Evolutionary conservation across 805 yeast genomes (phyloP), one percentile per base, ranked within the genome.

Genomic region (Myxozyma kluyveri): DNA sequence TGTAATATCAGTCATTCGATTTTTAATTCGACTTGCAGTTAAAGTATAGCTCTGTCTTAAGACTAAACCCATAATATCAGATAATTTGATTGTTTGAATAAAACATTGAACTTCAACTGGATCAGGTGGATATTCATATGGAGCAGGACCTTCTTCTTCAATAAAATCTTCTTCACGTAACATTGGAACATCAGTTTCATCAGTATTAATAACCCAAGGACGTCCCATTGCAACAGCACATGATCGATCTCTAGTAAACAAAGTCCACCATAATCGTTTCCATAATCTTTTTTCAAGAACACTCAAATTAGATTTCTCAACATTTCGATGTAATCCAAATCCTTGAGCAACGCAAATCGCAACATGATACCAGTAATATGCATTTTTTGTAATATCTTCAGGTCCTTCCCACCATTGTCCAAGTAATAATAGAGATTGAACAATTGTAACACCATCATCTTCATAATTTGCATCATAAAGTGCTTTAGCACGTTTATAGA

Each of bases 141-240:
- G 67, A 3, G 69, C 47, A 19, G 71, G 79, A 0, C 74, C 71
- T 42, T 75, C 74, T 57, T 72, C 78, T 56, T 81, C 81, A 49
- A 77, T 71, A 53, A 87, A 80, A 65, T 87, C 95, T 0, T 77
- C 81, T n/a, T 75, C 65, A 0, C 77, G 74, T 17, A 87, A 63
- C 86, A 83, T 82, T n/a, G 82, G 81, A 21, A 84, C 88, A 63
- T 84, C 90, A 63, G 86, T 81, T 63, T 86, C 91, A 44, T 80
- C 84, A 55, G 84, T 72, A 60, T 82, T 83, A 44, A 87, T 82
- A 61, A 77, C 73, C 4, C 79, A 68, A 0, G 95, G 93, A 50
- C 89, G 73, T 14, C 93, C 90, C 67, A 82, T 81, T 0, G 89
- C 87, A 45, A 84, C 76, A 1, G 89, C 81, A 7, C 82, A 80